phyloP scores from a whole-genome alignment of 2,329 filamentous ascomycete genomes.

The Aureobasidium leucospermi region DNA sequence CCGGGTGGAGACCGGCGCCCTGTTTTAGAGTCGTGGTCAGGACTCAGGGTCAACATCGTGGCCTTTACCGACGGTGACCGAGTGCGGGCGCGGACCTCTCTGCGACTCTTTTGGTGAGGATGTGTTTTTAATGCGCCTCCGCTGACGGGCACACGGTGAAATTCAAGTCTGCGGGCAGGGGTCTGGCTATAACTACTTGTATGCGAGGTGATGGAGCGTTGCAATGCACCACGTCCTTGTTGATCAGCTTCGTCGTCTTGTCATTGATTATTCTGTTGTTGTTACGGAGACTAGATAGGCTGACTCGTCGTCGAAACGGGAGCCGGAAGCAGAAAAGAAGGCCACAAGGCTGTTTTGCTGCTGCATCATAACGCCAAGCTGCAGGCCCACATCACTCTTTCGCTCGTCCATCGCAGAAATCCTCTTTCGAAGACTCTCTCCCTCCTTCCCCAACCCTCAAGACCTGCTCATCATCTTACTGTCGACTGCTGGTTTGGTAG shows the following conservation, averaged over 20 bases:
- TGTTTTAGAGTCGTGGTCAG: constrained; percentile 2
- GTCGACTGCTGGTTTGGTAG: constrained; percentile 7
- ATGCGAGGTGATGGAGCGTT: background rate
- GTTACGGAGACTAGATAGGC: background rate
- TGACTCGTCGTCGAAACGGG: background rate
- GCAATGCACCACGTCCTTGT: background rate
- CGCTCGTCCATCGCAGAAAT: background rate
- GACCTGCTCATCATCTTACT: background rate
- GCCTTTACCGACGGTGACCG: background rate
- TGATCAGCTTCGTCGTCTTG: background rate
- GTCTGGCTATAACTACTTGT: background rate
- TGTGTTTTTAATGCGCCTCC: background rate
- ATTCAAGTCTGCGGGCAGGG: background rate
- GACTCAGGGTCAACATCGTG: constrained; percentile 6
- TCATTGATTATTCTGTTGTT: background rate
- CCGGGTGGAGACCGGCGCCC: background rate
- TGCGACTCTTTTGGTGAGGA: constrained; percentile 1
- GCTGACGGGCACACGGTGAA: background rate
- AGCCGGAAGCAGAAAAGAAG: background rate
- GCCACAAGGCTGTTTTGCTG: constrained; percentile 8
- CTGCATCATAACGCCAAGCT: constrained; percentile 10
- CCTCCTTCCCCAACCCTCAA: background rate
- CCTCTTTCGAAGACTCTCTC: constrained; percentile 7
- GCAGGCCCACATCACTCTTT: background rate
- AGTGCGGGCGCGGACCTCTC: background rate